Evolutionary conservation across 176 grass and related monocot species (phyloP), one percentile per base, ranked within the genome.

Genomic region (Zoysia pacifica): DNA sequence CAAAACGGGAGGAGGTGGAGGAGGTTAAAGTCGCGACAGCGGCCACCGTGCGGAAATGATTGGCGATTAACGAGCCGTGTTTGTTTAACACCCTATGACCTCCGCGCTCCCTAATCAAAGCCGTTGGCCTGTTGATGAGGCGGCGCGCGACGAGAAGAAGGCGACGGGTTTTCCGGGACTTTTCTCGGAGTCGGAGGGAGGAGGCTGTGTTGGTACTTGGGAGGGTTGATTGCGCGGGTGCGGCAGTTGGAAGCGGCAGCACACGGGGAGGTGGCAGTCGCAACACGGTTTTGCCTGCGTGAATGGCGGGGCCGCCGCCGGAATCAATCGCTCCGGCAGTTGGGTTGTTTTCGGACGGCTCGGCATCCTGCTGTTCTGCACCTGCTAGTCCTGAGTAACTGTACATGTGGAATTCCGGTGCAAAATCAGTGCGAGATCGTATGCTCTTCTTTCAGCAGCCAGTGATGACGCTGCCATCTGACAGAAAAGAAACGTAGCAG

Each of bases 191-290:
- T 28, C 28, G 28, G 28, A 28, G 28, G 28, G 28, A 28, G 28
- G 28, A 28, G 28, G 28, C 0, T 0, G 13, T 9, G 53, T 55
- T 55, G 55, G 51, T 11, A 53, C 1, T 1, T 1, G 10, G 11
- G 49, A 54, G 86, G 45, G 63, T 58, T 69, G 78, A 75, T 68
- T 62, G 71, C 69, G 35, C 39, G 76, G 51, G 13, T 14, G 55
- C 52, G 73, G 53, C 12, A 18, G 65, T 85, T 84, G 53, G 76
- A 76, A 71, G 48, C 42, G 84, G 76, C 69, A 76, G 89, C 89
- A 89, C 92, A 89, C 87, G 84, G 86, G 80, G 81, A 59, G 91
- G 79, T 78, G 73, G 84, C 46, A 53, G 28, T 28, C 28, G 28
- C 19, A 75, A 78, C 77, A 87, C 52, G 86, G 82, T 88, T 81